Evolutionary conservation across 2,329 filamentous ascomycete genomes (phyloP).

Genomic region (Davidsoniella virescens): DNA sequence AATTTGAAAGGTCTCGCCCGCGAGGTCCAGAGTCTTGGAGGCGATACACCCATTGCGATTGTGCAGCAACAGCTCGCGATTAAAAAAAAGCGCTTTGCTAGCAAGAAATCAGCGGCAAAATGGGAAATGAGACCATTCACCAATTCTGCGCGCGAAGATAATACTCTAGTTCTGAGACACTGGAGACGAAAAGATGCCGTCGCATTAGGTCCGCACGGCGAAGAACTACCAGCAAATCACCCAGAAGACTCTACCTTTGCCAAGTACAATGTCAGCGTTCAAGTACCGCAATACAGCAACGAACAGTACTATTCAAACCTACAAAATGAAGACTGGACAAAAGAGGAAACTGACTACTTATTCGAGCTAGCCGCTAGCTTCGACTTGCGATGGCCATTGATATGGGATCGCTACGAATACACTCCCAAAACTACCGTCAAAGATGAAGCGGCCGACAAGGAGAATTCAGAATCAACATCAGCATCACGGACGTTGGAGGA

Average conservation of each 20-base stretch:
- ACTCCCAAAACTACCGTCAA: constrained; percentile 29
- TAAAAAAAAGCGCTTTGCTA: constrained; percentile 41
- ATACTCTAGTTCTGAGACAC: constrained; percentile 52
- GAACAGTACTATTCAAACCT: constrained; percentile 70
- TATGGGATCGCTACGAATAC: constrained; percentile 86
- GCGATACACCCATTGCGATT: constrained; percentile 51
- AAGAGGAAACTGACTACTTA: constrained; percentile 86
- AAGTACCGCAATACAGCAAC: constrained; percentile 67
- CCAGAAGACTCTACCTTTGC: constrained; percentile 52
- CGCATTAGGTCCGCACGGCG: constrained; percentile 11
- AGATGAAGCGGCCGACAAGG: constrained; percentile 29
- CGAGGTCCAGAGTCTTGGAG: constrained; percentile 48
- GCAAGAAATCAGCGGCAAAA: constrained; percentile 36
- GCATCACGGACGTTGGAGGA: constrained; percentile 65
- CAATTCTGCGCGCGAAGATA: constrained; percentile 61
- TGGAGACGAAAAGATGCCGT: constrained; percentile 49
- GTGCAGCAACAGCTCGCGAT: constrained; percentile 43
- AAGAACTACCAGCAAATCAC: constrained; percentile 14
- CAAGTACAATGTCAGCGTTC: constrained; percentile 73
- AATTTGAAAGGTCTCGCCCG: constrained; percentile 48
- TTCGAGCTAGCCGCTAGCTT: constrained; percentile 59
- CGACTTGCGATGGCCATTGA: constrained; percentile 77
- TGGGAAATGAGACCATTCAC: constrained; percentile 58
- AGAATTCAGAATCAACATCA: constrained; percentile 28
- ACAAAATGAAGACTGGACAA: constrained; percentile 64